Evolutionary conservation across 1,284 basidiomycete genomes (phyloP).

Genomic region (Ceraceosorus guamensis): DNA sequence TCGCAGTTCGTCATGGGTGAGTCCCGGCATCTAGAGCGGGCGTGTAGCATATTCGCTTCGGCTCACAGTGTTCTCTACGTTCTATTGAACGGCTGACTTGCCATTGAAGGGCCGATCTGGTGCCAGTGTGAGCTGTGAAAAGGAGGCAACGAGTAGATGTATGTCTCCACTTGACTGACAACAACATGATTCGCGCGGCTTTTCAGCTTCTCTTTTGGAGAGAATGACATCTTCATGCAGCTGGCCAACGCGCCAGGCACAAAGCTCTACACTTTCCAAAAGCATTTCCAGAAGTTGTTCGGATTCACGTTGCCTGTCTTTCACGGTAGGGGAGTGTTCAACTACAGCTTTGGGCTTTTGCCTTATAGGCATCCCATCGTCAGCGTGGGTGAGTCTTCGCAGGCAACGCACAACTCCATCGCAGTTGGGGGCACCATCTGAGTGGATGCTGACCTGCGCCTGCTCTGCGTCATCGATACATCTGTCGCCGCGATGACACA

Average conservation of each 20-base stretch:
- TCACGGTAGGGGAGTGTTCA: constrained; percentile 70
- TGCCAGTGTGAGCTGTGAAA: constrained; percentile 25
- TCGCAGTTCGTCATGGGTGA: constrained; percentile 86
- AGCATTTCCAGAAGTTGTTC: constrained; percentile 56
- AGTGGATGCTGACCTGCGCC: not conserved
- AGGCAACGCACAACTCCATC: too few relatives aligned
- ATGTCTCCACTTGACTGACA: too few relatives aligned
- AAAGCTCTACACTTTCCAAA: constrained; percentile 58
- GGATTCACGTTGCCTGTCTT: constrained; percentile 96
- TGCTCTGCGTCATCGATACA: not conserved
- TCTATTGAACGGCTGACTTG: constrained; percentile 11
- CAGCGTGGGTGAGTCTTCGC: constrained; percentile 59
- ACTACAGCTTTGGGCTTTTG: constrained; percentile 64
- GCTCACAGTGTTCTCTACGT: not conserved
- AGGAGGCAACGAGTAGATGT: not conserved
- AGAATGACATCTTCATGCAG: constrained; percentile 98
- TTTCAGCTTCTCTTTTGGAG: constrained; percentile 68
- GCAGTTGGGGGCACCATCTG: too few relatives aligned
- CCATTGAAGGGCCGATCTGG: constrained; percentile 19
- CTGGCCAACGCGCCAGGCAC: constrained; percentile 91
- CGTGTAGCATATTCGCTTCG: constrained; percentile 3
- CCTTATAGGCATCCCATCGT: constrained; percentile 92
- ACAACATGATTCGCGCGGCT: too few relatives aligned
- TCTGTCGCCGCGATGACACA: too few relatives aligned
- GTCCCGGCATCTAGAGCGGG: constrained; percentile 21